Percentiles rank a stretch among this genome's conserved stretches.
Conservation (phyloP, 2,329 filamentous ascomycete species). For the Alternaria tenuissima region DNA sequence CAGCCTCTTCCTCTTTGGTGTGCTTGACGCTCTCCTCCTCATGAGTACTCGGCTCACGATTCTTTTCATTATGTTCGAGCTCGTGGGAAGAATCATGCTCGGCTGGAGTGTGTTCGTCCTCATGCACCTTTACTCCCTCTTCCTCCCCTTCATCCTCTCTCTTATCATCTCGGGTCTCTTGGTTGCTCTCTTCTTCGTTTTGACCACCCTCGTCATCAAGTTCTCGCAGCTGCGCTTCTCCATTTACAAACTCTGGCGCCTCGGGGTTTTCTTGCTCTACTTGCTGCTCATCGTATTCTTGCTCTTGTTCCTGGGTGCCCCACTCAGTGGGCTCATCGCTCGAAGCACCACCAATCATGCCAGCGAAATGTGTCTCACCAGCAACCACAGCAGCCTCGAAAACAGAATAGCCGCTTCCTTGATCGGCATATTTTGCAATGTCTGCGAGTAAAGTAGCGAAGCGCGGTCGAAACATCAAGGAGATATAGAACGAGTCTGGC, state of each 20-base stretch:
- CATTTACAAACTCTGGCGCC: conserved; percentile 7
- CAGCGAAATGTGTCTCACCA: conserved; percentile 39
- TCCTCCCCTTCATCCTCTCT: not conserved
- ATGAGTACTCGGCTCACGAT: not conserved
- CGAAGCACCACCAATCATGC: conserved; percentile 24
- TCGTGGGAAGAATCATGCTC: conserved; percentile 3
- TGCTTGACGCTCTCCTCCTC: conserved; percentile 5
- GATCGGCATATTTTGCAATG: conserved; percentile 61
- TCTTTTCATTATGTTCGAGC: not conserved
- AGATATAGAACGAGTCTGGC: conserved; percentile 66
- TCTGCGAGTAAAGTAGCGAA: conserved; percentile 62
- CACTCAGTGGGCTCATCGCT: conserved; percentile 32
- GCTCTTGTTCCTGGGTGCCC: conserved; percentile 27
- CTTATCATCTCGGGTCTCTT: not conserved
- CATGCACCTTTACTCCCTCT: conserved; percentile 4
- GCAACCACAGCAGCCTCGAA: conserved; percentile 47
- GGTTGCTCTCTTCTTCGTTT: conserved; percentile 1
- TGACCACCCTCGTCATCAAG: conserved; percentile 10
- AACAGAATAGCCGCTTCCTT: conserved; percentile 66
- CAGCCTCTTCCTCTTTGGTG: not conserved
- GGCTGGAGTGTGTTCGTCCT: conserved; percentile 5
- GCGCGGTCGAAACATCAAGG: conserved; percentile 62
- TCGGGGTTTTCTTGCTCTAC: not conserved
- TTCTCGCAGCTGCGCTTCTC: conserved; percentile 8
- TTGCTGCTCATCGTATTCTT: conserved; percentile 11